phyloP scores from a whole-genome alignment of 2,329 filamentous ascomycete genomes.

The Sporothrix luriei region DNA sequence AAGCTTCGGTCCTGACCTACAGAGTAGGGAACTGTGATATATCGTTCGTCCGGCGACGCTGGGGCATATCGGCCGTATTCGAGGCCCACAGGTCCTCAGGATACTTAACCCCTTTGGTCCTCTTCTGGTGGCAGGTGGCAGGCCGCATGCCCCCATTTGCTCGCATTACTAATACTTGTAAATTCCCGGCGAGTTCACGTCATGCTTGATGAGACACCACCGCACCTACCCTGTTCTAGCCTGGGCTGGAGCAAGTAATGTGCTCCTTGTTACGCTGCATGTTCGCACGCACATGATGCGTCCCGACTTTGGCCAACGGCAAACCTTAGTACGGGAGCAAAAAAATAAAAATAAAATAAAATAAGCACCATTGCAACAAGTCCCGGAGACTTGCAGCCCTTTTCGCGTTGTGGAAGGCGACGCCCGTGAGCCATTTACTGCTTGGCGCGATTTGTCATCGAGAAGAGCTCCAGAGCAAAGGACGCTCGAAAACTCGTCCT shows the following conservation, averaged over 20 bases:
- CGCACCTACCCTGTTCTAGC: constrained; percentile 23
- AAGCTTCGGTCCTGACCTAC: too few species aligned
- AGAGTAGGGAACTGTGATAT: too few species aligned
- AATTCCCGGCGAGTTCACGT: constrained; percentile 25
- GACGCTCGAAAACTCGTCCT: neutral
- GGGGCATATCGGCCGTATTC: constrained; percentile 19
- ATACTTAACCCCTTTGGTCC: too few species aligned
- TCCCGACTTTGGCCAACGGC: neutral
- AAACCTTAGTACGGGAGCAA: neutral
- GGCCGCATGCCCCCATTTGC: neutral
- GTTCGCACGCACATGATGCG: constrained; percentile 9
- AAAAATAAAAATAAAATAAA: neutral
- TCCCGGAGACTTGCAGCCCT: neutral
- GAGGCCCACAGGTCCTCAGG: neutral
- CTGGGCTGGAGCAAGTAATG: constrained; percentile 14
- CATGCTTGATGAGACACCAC: constrained; percentile 25
- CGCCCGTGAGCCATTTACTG: neutral
- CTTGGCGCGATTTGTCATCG: constrained; percentile 32
- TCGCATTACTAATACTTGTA: constrained; percentile 23
- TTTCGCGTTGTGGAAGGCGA: neutral
- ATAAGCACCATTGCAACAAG: neutral
- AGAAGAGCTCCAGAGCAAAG: neutral
- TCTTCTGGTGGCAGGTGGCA: too few species aligned
- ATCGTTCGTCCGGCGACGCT: constrained; percentile 8
- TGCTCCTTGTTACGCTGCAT: constrained; percentile 10